Base-by-base conservation (phyloP, 1,139 yeast species). In the Debaryomycetaceae sp. region DNA sequence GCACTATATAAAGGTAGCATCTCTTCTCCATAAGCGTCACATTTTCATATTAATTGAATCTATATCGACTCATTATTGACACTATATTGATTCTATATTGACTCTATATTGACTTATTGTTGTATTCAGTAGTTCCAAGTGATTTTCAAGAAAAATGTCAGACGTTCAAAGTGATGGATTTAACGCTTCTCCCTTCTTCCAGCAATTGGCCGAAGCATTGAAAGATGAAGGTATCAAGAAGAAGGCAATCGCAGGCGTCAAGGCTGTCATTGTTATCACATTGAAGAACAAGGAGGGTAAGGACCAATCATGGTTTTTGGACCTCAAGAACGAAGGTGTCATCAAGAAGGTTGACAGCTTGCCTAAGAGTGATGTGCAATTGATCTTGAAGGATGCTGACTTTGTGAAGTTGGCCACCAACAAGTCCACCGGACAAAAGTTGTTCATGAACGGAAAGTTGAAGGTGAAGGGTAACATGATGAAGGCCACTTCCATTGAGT, bases 391-490 rank as follows among this genome's bases (percentile, higher is more conserved):
- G 50, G 95, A 87, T 56, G 67, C 69, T 45, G 83, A 80, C 53
- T 79, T 87, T 53, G 83, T 75, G 51, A 80, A 77, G 59, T 75
- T 87, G 54, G 87, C 86, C 41, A 67, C 72, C 47, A 94, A 94
- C 52, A 83, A 85, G 70, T 82, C 88, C 48, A 83, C 83, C 61
- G 89, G 95, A 43, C 95, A 87, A 65, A 83, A 82, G 69, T 75
- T 87, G 57, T 87, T 86, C 67, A 79, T 87, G 86, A 71, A 78
- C 56, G 95, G 95, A 41, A 84, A 83, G 65, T 76, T 87, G 64
- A 87, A 87, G 75, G 83, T 87, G 51, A 84, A 81, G 73, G 95
- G 95, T 55, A 86, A 87, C 69, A 83, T 87, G 70, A 84, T 85
- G 91, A 87, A 87, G 75, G 95, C 95, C 45, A 80, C 91, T 42